Base-by-base conservation (phyloP, 1,284 basidiomycete species). In the Papiliotrema nemorosa region DNA sequence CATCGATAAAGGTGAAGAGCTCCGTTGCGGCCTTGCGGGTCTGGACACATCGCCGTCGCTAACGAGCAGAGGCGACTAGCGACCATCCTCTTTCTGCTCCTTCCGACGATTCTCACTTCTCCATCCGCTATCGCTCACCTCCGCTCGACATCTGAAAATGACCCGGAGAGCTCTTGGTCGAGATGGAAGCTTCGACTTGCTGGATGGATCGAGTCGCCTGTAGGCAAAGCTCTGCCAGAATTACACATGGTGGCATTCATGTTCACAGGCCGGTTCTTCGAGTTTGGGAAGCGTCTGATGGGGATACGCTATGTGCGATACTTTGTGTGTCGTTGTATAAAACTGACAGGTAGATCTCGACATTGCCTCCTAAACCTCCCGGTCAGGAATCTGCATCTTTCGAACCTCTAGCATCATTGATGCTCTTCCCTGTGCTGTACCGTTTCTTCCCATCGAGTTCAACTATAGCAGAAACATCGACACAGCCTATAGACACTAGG, bases 181-280 rank as follows among this genome's bases (percentile, higher is more conserved):
- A 42, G 40, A 18, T 22, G 54, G 7, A 56, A 58, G 37, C 18
- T 34, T 9, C 48, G 56, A 18, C 21, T 69, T 5, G 57, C 57
- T 5, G 44, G 45, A 4, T 55, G 67, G 16, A 46, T 73, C 12
- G 65, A 66, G 31, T 68, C 67, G 9, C 70, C 67, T 1, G 37
- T 64, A 5, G 62, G 64, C 7, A 63, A 63, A 41, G 57, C 58
- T 12, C 35, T 71, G 37, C 70, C 72, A 2, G 89, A 93, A 63
- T 69, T 88, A 40, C 91, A 92, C 66, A 79, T 93, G 16, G 86
- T 87, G 0, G 60, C 84, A 29, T 94, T 93, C 73, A 88, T 92
- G 71, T 76, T 92, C 50, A 78, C 78, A 48, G 90, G 90, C 12
- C 79, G 80, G 18, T 91, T 90, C 69, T 87, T 91, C 68, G 84